Evolutionary conservation across 768 basidiomycete species (phyloP).

Genomic region (Suillus luteus): DNA sequence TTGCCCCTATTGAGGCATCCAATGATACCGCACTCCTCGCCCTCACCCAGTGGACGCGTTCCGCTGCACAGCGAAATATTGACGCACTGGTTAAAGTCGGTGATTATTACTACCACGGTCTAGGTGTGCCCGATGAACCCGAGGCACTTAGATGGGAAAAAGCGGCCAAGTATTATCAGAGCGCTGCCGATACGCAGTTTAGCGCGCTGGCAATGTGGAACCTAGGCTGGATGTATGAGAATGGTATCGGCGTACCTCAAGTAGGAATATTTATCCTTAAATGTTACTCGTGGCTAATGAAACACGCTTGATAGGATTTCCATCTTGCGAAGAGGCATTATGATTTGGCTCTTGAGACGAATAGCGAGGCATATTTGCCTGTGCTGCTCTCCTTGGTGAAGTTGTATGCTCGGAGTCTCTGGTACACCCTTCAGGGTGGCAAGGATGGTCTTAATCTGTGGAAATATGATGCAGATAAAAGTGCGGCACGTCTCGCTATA

Average conservation of each 20-base stretch:
- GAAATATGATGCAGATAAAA: constrained; percentile 54
- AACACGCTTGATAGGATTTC: constrained; percentile 64
- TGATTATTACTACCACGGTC: constrained; percentile 93
- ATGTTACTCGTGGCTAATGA: background rate
- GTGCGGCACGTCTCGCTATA: constrained; percentile 13
- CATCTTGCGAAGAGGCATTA: constrained; percentile 96
- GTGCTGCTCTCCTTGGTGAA: constrained; percentile 81
- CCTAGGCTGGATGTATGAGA: constrained; percentile 99
- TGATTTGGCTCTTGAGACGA: constrained; percentile 86
- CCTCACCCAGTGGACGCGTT: constrained; percentile 91
- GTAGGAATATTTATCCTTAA: constrained; percentile 39
- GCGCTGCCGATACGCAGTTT: constrained; percentile 88
- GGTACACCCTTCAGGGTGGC: constrained; percentile 78
- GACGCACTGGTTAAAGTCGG: constrained; percentile 98
- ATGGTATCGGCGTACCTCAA: constrained; percentile 88
- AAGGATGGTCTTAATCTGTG: constrained; percentile 68
- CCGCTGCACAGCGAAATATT: constrained; percentile 91
- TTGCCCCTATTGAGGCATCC: constrained; percentile 70
- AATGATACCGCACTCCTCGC: constrained; percentile 84
- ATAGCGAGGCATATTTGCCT: constrained; percentile 86
- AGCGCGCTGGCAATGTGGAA: constrained; percentile 99
- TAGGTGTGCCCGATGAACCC: constrained; percentile 74
- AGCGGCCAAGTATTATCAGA: constrained; percentile 92
- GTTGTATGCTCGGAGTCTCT: constrained; percentile 80
- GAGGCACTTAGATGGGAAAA: constrained; percentile 75